Conservation (phyloP, 495 filamentous ascomycete genomes). For the Lasiosphaeris hirsuta region DNA sequence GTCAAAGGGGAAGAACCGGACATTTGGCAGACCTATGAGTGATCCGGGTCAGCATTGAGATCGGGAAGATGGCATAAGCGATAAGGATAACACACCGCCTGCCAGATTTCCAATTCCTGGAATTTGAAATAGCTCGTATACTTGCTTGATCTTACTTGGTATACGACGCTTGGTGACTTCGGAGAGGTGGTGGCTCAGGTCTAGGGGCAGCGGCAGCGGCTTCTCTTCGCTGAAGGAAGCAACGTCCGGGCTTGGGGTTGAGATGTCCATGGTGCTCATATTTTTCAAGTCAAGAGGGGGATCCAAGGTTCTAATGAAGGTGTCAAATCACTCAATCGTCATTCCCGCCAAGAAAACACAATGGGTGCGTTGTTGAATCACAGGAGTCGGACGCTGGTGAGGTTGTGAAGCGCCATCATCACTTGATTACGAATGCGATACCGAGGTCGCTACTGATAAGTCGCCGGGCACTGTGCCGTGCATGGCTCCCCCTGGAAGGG, state of each 20-base stretch:
- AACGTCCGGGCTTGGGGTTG: neutral
- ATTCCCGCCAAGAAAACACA: too few relatives aligned
- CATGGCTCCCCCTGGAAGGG: too few relatives aligned
- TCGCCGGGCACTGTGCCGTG: too few relatives aligned
- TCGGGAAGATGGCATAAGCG: conserved; percentile 2
- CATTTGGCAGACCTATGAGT: conserved; percentile 67
- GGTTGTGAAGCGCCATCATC: too few relatives aligned
- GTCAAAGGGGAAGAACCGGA: conserved; percentile 83
- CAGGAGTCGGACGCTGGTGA: too few relatives aligned
- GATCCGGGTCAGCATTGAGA: neutral
- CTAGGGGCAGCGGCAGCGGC: conserved; percentile 58
- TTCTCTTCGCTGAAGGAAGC: conserved; percentile 19
- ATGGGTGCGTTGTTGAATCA: too few relatives aligned
- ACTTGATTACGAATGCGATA: too few relatives aligned
- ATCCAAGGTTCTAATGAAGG: neutral
- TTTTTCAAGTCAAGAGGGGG: neutral
- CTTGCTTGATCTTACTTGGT: conserved; percentile 65
- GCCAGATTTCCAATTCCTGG: conserved; percentile 84
- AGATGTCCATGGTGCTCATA: neutral
- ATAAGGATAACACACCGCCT: conserved; percentile 58
- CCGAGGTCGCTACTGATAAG: too few relatives aligned
- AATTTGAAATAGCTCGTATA: conserved; percentile 82
- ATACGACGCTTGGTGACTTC: conserved; percentile 59
- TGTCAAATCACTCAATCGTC: too few relatives aligned
- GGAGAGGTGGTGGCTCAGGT: conserved; percentile 78